Percentiles rank a stretch among this genome's conserved stretches.
Conservation (phyloP, 2,329 filamentous ascomycete genomes). For the Fusarium nanum region DNA sequence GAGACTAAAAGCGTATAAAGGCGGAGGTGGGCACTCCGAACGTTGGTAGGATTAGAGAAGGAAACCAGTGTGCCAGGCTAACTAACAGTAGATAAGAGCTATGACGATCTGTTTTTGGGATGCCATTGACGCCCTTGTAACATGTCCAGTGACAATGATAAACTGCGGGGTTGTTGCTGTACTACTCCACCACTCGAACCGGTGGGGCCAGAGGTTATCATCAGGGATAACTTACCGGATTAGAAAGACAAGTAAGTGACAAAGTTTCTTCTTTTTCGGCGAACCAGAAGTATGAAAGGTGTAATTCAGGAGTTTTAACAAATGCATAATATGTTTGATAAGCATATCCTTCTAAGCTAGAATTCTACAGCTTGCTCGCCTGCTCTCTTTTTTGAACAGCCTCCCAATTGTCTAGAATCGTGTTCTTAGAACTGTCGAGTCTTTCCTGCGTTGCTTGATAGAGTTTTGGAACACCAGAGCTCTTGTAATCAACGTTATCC, state of each 20-base stretch:
- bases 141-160: not conserved
- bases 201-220: not conserved
- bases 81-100: not conserved
- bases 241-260: not conserved
- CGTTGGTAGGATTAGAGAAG: not conserved
- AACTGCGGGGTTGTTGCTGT: not conserved
- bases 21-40: not conserved
- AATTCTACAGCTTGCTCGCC: not conserved
- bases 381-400: not conserved
- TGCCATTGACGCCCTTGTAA: not conserved
- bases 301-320: not conserved
- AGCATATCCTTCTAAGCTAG: not conserved
- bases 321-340: not conserved
- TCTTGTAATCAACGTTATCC: not conserved
- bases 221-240: not conserved
- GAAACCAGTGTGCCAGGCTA: not conserved
- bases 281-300: not conserved
- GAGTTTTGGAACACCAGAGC: not conserved
- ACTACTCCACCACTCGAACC: not conserved
- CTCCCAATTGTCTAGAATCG: conserved; percentile 2
- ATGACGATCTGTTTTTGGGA: not conserved
- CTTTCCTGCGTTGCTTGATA: not conserved
- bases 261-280: not conserved
- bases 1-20: not conserved
- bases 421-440: not conserved